Percentiles rank a stretch among this genome's conserved stretches.
phyloP scores from a whole-genome alignment of 805 yeast species.

The Yamadazyma scolyti region DNA sequence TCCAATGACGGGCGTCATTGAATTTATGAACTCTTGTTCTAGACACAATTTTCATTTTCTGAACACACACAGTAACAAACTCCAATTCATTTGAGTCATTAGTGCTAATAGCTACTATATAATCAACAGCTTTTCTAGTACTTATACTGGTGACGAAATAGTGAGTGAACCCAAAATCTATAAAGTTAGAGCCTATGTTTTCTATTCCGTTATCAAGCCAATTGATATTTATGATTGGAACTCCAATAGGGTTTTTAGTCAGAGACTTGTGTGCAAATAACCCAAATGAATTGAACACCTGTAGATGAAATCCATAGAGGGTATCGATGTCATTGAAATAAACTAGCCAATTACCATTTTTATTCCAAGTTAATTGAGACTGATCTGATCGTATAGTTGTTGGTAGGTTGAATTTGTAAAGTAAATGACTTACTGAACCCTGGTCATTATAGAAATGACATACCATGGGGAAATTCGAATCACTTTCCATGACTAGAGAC shows the following conservation, averaged over 20 bases:
- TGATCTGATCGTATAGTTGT: slow-evolving; percentile 13
- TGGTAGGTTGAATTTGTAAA: slow-evolving; percentile 19
- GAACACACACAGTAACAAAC: slow-evolving; percentile 12
- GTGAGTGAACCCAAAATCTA: slow-evolving; percentile 4
- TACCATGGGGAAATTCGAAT: slow-evolving; percentile 12
- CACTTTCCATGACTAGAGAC: slow-evolving; percentile 19
- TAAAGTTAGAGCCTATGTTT: slow-evolving; percentile 3
- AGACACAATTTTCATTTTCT: slow-evolving; percentile 10
- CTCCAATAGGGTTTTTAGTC: slow-evolving; percentile 14
- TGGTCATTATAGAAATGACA: slow-evolving; percentile 28
- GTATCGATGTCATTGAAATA: slow-evolving; percentile 18
- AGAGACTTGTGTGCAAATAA: too few relatives aligned
- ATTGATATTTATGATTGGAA: slow-evolving; percentile 13
- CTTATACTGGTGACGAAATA: slow-evolving; percentile 9
- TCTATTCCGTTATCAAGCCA: slow-evolving; percentile 14
- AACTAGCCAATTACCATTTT: slow-evolving; percentile 31
- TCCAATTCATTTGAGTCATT: slow-evolving; percentile 8
- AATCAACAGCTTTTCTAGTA: slow-evolving; percentile 5
- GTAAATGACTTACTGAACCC: slow-evolving; percentile 29
- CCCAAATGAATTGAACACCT: slow-evolving; percentile 25
- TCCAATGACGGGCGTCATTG: slow-evolving; percentile 8
- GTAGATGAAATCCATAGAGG: slow-evolving; percentile 25
- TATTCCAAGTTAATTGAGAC: slow-evolving; percentile 25
- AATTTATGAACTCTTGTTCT: slow-evolving; percentile 3
- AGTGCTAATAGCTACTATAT: slow-evolving; percentile 8